Base-by-base conservation (phyloP, 768 basidiomycete genomes). In the Lactarius vividus region DNA sequence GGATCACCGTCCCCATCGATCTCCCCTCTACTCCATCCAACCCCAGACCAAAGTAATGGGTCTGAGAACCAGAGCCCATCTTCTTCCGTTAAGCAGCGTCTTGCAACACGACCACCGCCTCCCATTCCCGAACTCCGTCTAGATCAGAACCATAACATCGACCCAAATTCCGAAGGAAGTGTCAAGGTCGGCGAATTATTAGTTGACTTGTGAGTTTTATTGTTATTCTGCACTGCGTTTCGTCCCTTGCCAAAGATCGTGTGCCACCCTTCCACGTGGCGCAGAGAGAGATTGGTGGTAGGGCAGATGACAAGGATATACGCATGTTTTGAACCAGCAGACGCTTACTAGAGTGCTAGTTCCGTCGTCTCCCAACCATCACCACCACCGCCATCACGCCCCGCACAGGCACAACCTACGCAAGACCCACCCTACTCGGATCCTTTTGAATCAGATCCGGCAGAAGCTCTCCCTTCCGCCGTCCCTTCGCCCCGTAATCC, bases 1-100 rank as follows among this genome's bases (percentile, higher is more conserved):
- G 62, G 62, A n/a, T 67, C 66, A 8, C 62, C 66, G 31, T 63
- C 66, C 29, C 62, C 66, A 18, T 67, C 66, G 4, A n/a, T 49
- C 18, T 59, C 66, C 23, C 62, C 66, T 55, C 62, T 42, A 55
- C 61, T 55, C 28, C 57, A 28, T 8, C 55, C 61, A 6, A 59
- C 61, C 18, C 20, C 58, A 2, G 66, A 66, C 31, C 61, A 26
- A 59, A 13, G 11, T 9, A 59, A 49, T 23, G 33, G 2, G 2
- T n/a, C 49, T 8, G 66, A 59, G 61, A 55, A 53, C 16, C 28
- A 9, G 3, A 67, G 66, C 26, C 66, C 66, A 6, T 62, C 61
- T n/a, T 59, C 55, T 31, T 56, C 62, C 7, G n/a, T 39, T 33
- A 67, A 59, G 49, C 66, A 67, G 31, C 66, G 66, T 54, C 66